Evolutionary conservation across 2,329 filamentous ascomycete genomes (phyloP).

Genomic region (Leptographium radiaticola): DNA sequence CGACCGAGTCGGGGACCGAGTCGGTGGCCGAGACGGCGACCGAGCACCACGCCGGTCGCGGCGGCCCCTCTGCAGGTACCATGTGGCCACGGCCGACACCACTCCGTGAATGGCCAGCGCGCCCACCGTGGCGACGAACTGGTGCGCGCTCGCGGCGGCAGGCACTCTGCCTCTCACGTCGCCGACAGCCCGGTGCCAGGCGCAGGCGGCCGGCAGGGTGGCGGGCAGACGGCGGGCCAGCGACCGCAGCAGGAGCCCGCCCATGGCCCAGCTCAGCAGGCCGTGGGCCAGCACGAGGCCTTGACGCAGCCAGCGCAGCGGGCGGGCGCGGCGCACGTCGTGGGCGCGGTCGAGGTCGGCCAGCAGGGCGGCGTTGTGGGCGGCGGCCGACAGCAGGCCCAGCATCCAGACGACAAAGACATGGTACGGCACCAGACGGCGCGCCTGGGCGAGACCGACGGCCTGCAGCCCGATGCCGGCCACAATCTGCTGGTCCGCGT

Average conservation of each 20-base stretch:
- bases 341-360: constrained; percentile 36
- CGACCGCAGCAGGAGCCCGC: constrained; percentile 41
- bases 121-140: constrained; percentile 13
- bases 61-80: constrained; percentile 43
- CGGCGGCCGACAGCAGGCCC: constrained; percentile 49
- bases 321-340: constrained; percentile 54
- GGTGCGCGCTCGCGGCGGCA: constrained; percentile 4
- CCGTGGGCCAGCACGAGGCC: constrained; percentile 54
- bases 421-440: constrained; percentile 50
- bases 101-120: constrained; percentile 40
- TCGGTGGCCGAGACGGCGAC: too few species aligned
- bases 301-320: constrained; percentile 52
- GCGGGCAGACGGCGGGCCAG: constrained; percentile 36
- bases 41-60: too few species aligned
- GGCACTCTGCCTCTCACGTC: too few species aligned
- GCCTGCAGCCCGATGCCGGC: constrained; percentile 56
- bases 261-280: constrained; percentile 40
- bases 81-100: constrained; percentile 46
- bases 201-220: constrained; percentile 46
- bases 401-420: constrained; percentile 62
- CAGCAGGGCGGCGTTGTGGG: constrained; percentile 52
- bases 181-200: constrained; percentile 29
- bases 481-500: constrained; percentile 56
- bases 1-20: too few species aligned
- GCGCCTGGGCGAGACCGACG: constrained; percentile 46